These are phyloP conservation scores for Mycena leptocephala DNA, from an alignment of 768 basidiomycete genomes.

Conservation along the genomic window DNA sequence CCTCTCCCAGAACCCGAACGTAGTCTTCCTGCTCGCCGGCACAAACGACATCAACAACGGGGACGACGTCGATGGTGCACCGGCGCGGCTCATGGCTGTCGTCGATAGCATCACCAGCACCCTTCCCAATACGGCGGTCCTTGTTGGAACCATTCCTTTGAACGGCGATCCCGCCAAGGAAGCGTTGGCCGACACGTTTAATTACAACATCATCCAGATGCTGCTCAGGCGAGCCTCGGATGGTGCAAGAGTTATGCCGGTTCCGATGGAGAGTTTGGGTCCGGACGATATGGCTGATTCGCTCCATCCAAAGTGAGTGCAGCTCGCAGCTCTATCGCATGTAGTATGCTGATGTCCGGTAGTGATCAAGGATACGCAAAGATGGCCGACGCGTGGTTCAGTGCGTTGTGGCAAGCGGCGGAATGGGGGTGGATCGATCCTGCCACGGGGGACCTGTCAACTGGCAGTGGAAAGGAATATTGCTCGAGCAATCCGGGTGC, in stretches of 20 bases:
- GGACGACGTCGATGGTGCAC: conserved; percentile 11
- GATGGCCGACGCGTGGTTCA: conserved; percentile 16
- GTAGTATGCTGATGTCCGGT: no score
- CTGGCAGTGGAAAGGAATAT: background rate
- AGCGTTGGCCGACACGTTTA: background rate
- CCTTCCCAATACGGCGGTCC: background rate
- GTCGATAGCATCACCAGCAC: conserved; percentile 9
- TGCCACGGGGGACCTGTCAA: background rate
- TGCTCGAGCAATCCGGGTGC: conserved; percentile 3
- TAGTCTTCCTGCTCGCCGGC: conserved; percentile 21
- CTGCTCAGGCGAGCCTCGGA: background rate
- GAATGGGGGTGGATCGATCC: conserved; percentile 20
- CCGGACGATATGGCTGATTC: conserved; percentile 10
- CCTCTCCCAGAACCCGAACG: conserved; percentile 13
- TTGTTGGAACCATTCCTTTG: conserved; percentile 2
- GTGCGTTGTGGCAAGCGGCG: conserved; percentile 1
- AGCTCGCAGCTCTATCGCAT: background rate
- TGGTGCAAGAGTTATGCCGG: background rate
- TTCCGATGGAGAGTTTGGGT: background rate
- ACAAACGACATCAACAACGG: conserved; percentile 26
- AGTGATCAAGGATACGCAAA: conserved; percentile 13
- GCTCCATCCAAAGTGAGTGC: conserved; percentile 14
- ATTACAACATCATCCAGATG: background rate
- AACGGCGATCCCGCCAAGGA: conserved; percentile 9
- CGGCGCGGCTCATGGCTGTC: conserved; percentile 12